Percentiles rank a stretch among this genome's conserved stretches.
phyloP scores from a whole-genome alignment of 192 early-diverging fungal genomes.

The Coemansia erecta region DNA sequence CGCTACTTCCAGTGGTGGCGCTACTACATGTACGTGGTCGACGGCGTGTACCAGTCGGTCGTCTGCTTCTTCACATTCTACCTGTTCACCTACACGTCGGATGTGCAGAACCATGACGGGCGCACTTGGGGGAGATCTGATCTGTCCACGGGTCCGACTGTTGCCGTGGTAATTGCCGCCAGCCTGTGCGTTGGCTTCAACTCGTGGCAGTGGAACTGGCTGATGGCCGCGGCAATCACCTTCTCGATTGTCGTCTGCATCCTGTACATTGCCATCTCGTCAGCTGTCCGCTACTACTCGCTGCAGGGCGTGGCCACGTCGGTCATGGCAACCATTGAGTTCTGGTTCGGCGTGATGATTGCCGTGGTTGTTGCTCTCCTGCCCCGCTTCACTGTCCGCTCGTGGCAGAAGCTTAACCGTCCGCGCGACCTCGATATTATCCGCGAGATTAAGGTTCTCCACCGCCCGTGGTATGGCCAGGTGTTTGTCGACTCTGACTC shows the following conservation, averaged over 20 bases:
- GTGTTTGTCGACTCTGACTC: conserved; percentile 49
- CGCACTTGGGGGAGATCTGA: conserved; percentile 58
- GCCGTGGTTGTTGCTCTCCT: conserved; percentile 67
- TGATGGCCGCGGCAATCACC: conserved; percentile 63
- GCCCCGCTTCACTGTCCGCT: conserved; percentile 67
- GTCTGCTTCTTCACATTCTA: conserved; percentile 81
- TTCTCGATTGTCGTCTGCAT: conserved; percentile 68
- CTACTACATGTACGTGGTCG: conserved; percentile 83
- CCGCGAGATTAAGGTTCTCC: conserved; percentile 56
- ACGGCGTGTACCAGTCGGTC: conserved; percentile 91
- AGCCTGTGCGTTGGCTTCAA: conserved; percentile 78
- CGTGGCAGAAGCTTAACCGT: conserved; percentile 62
- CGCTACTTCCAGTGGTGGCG: conserved; percentile 77
- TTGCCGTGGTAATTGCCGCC: conserved; percentile 74
- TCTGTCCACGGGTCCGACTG: conserved; percentile 78
- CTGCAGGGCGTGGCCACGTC: conserved; percentile 69
- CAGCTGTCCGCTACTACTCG: conserved; percentile 55
- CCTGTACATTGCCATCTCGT: conserved; percentile 67
- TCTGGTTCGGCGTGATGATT: conserved; percentile 74
- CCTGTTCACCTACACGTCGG: conserved; percentile 56
- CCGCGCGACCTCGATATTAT: conserved; percentile 69
- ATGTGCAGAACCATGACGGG: conserved; percentile 57
- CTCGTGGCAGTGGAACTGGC: conserved; percentile 83
- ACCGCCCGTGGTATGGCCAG: conserved; percentile 55
- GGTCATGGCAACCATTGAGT: conserved; percentile 63